A percentile compares a stretch with the other conserved stretches of the same genome.
These are phyloP conservation scores for Fomitopsis pulvina DNA, from an alignment of 768 basidiomycete species.

Conservation along the genomic window DNA sequence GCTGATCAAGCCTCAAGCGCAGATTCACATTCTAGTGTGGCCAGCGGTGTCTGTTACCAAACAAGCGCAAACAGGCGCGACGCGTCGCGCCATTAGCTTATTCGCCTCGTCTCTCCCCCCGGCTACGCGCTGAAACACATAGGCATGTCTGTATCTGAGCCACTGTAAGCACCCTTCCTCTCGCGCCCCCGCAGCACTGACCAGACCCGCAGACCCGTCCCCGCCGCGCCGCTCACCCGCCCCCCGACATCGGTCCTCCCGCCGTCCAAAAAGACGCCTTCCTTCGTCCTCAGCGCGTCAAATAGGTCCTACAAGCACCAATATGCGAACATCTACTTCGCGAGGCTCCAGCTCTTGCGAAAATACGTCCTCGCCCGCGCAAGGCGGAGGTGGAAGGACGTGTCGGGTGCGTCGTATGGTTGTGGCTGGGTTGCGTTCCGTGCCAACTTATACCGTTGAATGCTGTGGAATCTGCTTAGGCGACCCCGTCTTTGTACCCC, in stretches of 20 bases:
- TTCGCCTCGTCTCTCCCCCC: not conserved
- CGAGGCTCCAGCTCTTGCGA: constrained; percentile 45
- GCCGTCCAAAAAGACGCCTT: constrained; percentile 24
- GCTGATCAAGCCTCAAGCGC: no score
- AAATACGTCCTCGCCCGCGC: constrained; percentile 44
- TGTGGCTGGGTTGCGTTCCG: not conserved
- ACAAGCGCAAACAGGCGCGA: constrained; percentile 7
- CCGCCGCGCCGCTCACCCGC: constrained; percentile 21
- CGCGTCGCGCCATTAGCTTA: constrained; percentile 10
- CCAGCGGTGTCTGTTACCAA: constrained; percentile 11
- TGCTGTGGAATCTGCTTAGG: constrained; percentile 33
- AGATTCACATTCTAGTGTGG: no score
- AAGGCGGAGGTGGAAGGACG: constrained; percentile 39
- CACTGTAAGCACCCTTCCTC: constrained; percentile 1
- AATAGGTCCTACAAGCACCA: constrained; percentile 58
- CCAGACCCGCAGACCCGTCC: constrained; percentile 15
- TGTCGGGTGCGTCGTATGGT: constrained; percentile 29
- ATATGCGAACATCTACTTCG: constrained; percentile 70
- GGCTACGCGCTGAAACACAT: not conserved
- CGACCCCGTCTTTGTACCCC: constrained; percentile 60
- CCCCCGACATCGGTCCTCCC: constrained; percentile 24
- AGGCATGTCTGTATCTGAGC: constrained; percentile 8
- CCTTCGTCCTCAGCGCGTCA: constrained; percentile 36
- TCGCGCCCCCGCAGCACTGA: not conserved
- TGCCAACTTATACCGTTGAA: not conserved